Base-by-base conservation (phyloP, 805 yeast species). In the Blastobotrys americana region DNA sequence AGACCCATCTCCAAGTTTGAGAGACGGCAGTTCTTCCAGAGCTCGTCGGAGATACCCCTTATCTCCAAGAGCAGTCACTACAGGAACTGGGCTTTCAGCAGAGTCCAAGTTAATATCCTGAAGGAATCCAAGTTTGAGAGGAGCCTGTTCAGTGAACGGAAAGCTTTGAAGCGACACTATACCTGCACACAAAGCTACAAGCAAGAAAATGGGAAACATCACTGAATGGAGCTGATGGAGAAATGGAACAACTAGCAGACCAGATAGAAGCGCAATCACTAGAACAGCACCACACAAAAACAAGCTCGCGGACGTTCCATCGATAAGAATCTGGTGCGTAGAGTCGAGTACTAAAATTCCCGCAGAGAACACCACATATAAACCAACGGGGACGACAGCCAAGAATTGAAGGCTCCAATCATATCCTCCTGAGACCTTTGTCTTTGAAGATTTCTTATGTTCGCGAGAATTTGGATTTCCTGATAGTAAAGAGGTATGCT, bases 331-430 rank as follows among this genome's bases (percentile, higher is more conserved):
- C 63, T 85, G 87, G 55, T 74, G 74, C 17, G 82, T 49, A 0
- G 85, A 93, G 46, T 78, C 80, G 27, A 85, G 57, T 1, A 79
- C 55, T 46, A 84, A 61, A 47, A 70, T 73, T 4, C 82, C 80
- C 31, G 72, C 63, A 45, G 75, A 72, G 53, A 76, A 72, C n/a
- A 80, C 56, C 28, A 81, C 56, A 27, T 74, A 70, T 2, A 79
- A 66, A 1, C 82, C 65, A 10, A 82, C 42, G 2, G 96, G 96
- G 10, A 82, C 85, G 15, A 82, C 59, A 1, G 80, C 49, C 25
- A 84, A 52, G 55, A 76, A 86, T 60, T 88, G 95, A 15, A 85
- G 51, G 13, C 81, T 71, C 96, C 96, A 88, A 55, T 83, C 95
- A 57, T 82, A 85, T 34, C 80, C 74, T 39, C 18, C 20, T 13